Percentiles rank a stretch among this genome's conserved stretches.
These are phyloP conservation scores for Chamaenerion angustifolium DNA, from an alignment of 345 rosid species.

Conservation along the genomic window DNA sequence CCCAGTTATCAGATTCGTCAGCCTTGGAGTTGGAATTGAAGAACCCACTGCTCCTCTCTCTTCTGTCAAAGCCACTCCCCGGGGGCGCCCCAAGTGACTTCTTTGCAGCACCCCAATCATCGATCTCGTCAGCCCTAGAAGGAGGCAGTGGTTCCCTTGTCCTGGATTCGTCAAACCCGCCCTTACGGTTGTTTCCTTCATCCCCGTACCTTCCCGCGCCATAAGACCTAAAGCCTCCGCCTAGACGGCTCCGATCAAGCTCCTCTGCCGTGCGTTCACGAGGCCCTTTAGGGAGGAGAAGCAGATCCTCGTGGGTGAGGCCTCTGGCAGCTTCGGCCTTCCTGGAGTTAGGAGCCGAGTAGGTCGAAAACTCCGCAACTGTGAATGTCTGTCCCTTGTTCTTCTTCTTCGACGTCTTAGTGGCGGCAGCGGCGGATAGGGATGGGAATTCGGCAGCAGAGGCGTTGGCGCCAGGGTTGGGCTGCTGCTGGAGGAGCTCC, in stretches of 20 bases:
- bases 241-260: constrained; percentile 58
- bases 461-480: constrained; percentile 7
- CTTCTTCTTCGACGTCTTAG: constrained; percentile 22
- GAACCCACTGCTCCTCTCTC: constrained; percentile 41
- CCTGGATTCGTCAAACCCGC: constrained; percentile 20
- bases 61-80: constrained; percentile 39
- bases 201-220: constrained; percentile 41
- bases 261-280: constrained; percentile 79
- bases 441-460: constrained; percentile 12
- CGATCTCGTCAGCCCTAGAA: constrained; percentile 86
- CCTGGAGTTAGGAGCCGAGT: constrained; percentile 13
- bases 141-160: constrained; percentile 41
- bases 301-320: constrained; percentile 45
- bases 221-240: constrained; percentile 60
- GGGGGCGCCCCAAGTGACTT: constrained; percentile 20
- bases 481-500: constrained; percentile 36
- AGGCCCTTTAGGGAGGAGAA: constrained; percentile 75
- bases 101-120: constrained; percentile 71
- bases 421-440: constrained; percentile 6
- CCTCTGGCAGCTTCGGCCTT: constrained; percentile 12
- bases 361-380: constrained; percentile 39
- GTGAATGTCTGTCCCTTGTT: constrained; percentile 64
- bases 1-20: constrained; percentile 82
- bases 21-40: constrained; percentile 76
- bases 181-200: constrained; percentile 23